These are phyloP conservation scores for Knoxia roxburghii DNA, from an alignment of 257 asterid genomes.

Conservation along the genomic window DNA sequence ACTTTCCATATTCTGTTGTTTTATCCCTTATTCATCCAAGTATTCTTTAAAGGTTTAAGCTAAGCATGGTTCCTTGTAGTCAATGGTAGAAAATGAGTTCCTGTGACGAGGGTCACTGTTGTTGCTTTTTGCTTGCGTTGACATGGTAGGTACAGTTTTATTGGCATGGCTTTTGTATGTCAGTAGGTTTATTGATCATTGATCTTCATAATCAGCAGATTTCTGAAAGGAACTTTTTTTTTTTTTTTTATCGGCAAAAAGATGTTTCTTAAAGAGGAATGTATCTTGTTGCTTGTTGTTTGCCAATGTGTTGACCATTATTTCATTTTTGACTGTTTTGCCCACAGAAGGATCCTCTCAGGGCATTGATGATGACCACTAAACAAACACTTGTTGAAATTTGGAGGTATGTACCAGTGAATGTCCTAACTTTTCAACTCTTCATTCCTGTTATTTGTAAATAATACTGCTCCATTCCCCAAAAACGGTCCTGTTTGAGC, in stretches of 20 bases:
- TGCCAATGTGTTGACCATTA: neutral
- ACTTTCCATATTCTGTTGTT: neutral
- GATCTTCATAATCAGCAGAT: neutral
- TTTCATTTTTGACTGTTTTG: conserved; percentile 5
- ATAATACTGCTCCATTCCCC: no score
- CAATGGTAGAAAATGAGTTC: neutral
- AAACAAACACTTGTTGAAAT: conserved; percentile 70
- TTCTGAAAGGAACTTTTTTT: no score
- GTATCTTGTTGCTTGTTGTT: neutral
- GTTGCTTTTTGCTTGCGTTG: neutral
- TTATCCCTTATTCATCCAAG: neutral
- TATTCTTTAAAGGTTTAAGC: neutral
- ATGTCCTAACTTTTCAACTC: neutral
- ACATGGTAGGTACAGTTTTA: neutral
- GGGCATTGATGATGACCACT: conserved; percentile 89
- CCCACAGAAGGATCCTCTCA: conserved; percentile 63
- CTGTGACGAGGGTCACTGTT: neutral
- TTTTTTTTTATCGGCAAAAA: no score
- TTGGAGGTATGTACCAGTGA: conserved; percentile 59
- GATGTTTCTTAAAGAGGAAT: neutral
- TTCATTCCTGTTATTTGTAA: neutral
- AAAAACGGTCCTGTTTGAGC: no score
- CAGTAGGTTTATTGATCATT: neutral
- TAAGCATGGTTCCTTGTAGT: neutral
- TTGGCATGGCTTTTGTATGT: neutral